Conservation (phyloP, 805 yeast genomes). For the Scheffersomyces lignosus region DNA sequence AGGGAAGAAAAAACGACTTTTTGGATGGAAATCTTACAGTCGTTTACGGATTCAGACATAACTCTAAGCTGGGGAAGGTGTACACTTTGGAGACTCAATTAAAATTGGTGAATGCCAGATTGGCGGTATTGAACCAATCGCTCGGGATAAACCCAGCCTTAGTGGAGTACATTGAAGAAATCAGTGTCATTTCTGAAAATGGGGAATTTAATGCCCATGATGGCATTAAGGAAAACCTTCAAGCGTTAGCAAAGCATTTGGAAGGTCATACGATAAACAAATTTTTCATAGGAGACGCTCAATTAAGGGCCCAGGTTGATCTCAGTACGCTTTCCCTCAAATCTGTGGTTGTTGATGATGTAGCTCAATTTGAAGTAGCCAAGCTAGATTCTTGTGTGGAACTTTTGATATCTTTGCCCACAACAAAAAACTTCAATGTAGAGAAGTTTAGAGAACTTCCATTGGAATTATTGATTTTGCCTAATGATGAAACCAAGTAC, state of each 20-base stretch:
- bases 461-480: slow-evolving; percentile 16
- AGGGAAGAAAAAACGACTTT: slow-evolving; percentile 17
- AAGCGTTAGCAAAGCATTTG: slow-evolving; percentile 2
- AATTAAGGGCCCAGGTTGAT: slow-evolving; percentile 11
- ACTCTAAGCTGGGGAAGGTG: slow-evolving; percentile 3
- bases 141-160: slow-evolving; percentile 34
- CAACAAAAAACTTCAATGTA: too few species aligned
- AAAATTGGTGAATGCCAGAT: slow-evolving; percentile 32
- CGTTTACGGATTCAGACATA: slow-evolving; percentile 24
- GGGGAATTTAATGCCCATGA: slow-evolving; percentile 4
- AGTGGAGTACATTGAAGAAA: slow-evolving; percentile 28
- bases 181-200: slow-evolving; percentile 29
- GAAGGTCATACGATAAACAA: slow-evolving; percentile 5
- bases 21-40: slow-evolving; percentile 21
- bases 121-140: slow-evolving; percentile 41
- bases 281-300: slow-evolving; percentile 19
- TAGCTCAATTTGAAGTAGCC: slow-evolving; percentile 6
- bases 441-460: background rate
- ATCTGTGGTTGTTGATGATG: slow-evolving; percentile 20
- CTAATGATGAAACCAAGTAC: slow-evolving; percentile 10
- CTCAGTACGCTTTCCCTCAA: slow-evolving; percentile 7
- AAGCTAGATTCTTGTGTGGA: background rate
- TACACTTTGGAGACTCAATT: slow-evolving; percentile 18
- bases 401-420: background rate
- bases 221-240: slow-evolving; percentile 1